Percentiles rank a stretch among this genome's conserved stretches.
Conservation (phyloP, 768 basidiomycete species). For the Termitomyces sp. region DNA sequence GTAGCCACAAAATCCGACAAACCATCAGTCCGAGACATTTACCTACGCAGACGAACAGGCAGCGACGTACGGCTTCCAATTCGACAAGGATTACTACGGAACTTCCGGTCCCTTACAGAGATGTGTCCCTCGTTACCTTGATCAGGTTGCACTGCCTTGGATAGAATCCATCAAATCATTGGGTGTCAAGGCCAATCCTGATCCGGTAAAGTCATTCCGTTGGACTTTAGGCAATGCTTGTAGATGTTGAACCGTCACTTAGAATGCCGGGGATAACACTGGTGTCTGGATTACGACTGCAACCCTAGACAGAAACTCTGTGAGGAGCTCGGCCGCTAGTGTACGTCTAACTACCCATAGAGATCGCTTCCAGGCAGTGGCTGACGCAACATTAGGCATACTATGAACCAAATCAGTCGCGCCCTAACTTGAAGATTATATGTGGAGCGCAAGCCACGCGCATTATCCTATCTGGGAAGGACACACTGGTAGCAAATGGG, state of each 20-base stretch:
- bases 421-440: conserved; percentile 10
- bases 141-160: neutral
- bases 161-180: neutral
- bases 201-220: neutral
- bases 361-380: no score
- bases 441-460: conserved; percentile 3
- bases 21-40: neutral
- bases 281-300: neutral
- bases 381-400: conserved; percentile 8
- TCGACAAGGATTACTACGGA: neutral
- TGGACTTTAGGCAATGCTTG: neutral
- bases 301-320: neutral
- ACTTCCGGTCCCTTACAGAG: conserved; percentile 1
- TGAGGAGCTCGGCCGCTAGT: conserved; percentile 6
- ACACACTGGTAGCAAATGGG: neutral
- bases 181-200: conserved; percentile 1
- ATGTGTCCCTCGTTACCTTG: neutral
- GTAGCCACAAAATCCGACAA: no score
- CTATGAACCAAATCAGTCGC: conserved; percentile 11
- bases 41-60: neutral
- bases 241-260: no score
- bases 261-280: conserved; percentile 5
- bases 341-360: neutral
- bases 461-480: neutral
- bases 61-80: neutral